Base-by-base conservation (phyloP, 176 grass and related monocot genomes). In the Triticum urartu region DNA sequence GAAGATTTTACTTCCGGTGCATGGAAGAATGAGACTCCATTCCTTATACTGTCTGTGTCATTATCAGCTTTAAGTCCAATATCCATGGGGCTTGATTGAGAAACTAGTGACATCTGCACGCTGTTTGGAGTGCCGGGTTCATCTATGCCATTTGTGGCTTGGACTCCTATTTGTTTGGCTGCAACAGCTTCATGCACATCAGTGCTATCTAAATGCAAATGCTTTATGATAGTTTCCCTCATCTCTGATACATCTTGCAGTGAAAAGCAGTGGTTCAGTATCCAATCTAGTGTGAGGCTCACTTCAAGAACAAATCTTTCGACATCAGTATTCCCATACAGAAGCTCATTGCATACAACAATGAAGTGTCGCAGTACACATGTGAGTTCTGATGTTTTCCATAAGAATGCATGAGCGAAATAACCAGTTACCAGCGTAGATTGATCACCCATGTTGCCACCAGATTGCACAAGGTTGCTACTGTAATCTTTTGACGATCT, bases 171-270 rank as follows among this genome's bases (percentile, higher is more conserved):
- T 54, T 77, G 26, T 7, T 50, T 84, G 30, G 30, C 38, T 1
- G 81, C 77, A 79, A 94, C 64, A 88, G 58, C n/a, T 73, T 92
- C 90, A 79, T 85, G 82, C 36, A 75, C 97, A 83, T 82, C 68
- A 5, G 81, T 79, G 28, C 64, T 84, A 80, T 88, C 85, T 66
- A 87, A 87, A 74, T 88, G 85, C 65, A 98, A 83, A 84, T 92
- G 85, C 72, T 96, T 96, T 62, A 90, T 71, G 58, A 98, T 88
- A 58, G 87, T 63, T 81, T 95, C 97, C 68, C 87, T 92, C 92
- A 98, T 95, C 79, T 95, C 94, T 47, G 94, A 92, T 86, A 98
- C 92, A 95, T 95, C 97, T 94, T 78, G 88, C 69, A 95, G 90
- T 47, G 92, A 95, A 87, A 96, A 98, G 68, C 94, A 98, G 58